A percentile compares a stretch with the other conserved stretches of the same genome.
phyloP scores from a whole-genome alignment of 208 protist species.

The Trypanosoma conorhini region DNA sequence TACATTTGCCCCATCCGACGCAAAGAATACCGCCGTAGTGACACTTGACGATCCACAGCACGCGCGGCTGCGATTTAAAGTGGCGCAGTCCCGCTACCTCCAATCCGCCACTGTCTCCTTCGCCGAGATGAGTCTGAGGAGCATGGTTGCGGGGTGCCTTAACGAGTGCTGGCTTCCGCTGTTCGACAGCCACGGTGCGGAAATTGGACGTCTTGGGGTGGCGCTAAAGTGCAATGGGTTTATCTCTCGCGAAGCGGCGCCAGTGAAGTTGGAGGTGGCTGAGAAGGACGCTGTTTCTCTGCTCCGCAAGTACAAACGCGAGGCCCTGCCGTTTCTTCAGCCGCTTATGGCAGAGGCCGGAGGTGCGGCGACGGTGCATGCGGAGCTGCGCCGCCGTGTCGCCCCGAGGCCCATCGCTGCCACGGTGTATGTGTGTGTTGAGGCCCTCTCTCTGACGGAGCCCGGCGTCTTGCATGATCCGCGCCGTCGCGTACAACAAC shows the following conservation, averaged over 20 bases:
- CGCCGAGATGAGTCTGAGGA: slow-evolving; percentile 23
- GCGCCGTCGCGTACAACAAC: too few relatives aligned
- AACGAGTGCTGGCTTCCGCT: slow-evolving; percentile 26
- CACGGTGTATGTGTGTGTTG: slow-evolving; percentile 26
- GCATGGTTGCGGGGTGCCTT: slow-evolving; percentile 2
- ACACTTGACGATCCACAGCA: slow-evolving; percentile 25
- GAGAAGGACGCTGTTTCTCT: slow-evolving; percentile 27
- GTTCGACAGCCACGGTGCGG: slow-evolving; percentile 8
- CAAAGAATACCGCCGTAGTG: slow-evolving; percentile 1
- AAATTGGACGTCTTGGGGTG: slow-evolving; percentile 17
- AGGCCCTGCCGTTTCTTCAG: slow-evolving; percentile 16
- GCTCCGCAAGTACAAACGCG: slow-evolving; percentile 23
- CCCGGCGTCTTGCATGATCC: neutral
- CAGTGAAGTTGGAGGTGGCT: slow-evolving; percentile 1
- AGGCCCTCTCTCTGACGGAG: slow-evolving; percentile 9
- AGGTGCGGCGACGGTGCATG: slow-evolving; percentile 3
- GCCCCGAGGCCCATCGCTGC: slow-evolving; percentile 9
- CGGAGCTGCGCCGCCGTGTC: slow-evolving; percentile 17
- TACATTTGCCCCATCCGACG: neutral
- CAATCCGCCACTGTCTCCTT: slow-evolving; percentile 9
- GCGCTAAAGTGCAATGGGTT: slow-evolving; percentile 18
- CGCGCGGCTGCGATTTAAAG: slow-evolving; percentile 24
- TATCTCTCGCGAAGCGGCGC: neutral
- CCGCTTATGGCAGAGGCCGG: slow-evolving; percentile 10
- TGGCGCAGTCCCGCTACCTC: slow-evolving; percentile 23